A percentile compares a stretch with the other conserved stretches of the same genome.
These are phyloP conservation scores for Leptographium lundbergii DNA, from an alignment of 2,329 filamentous ascomycete species.

Conservation along the genomic window DNA sequence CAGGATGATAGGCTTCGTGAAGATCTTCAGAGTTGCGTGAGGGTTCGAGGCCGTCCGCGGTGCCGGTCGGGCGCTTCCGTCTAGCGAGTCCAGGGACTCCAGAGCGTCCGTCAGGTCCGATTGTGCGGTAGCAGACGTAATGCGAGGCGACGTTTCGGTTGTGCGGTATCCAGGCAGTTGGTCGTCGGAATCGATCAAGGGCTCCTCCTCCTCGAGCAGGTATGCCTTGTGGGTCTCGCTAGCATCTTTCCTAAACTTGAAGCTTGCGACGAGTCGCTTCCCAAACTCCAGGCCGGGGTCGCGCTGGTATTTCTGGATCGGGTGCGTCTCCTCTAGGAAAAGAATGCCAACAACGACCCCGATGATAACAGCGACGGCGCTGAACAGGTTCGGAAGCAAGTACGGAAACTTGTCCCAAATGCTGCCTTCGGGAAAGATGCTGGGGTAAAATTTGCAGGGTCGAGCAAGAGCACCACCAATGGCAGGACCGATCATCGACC, in stretches of 20 bases:
- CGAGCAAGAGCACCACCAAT: slow-evolving; percentile 83
- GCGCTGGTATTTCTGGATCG: slow-evolving; percentile 60
- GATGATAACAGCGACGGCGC: slow-evolving; percentile 61
- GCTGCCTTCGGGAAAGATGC: slow-evolving; percentile 55
- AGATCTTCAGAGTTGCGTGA: slow-evolving; percentile 35
- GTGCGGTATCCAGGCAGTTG: slow-evolving; percentile 57
- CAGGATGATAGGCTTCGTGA: slow-evolving; percentile 73
- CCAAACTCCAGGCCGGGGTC: slow-evolving; percentile 71
- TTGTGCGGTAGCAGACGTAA: slow-evolving; percentile 9
- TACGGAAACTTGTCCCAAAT: slow-evolving; percentile 85
- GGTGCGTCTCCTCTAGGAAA: slow-evolving; percentile 90
- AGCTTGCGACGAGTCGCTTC: slow-evolving; percentile 46
- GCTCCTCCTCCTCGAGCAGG: slow-evolving; percentile 37
- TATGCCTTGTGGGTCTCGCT: slow-evolving; percentile 16
- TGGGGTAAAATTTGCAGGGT: slow-evolving; percentile 72
- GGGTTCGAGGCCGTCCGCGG: slow-evolving; percentile 8
- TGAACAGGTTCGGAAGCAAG: slow-evolving; percentile 83
- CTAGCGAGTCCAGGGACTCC: slow-evolving; percentile 12
- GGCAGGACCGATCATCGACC: slow-evolving; percentile 82
- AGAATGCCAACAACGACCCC: slow-evolving; percentile 69
- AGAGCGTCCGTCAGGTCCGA: slow-evolving; percentile 21
- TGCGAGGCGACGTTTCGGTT: slow-evolving; percentile 26
- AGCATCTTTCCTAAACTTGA: slow-evolving; percentile 20
- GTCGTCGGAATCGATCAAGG: slow-evolving; percentile 49
- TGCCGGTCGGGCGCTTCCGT: slow-evolving; percentile 20